A percentile compares a stretch with the other conserved stretches of the same genome.
Evolutionary conservation across 441 rosid species (phyloP).

Genomic region (Manihot esculenta): DNA sequence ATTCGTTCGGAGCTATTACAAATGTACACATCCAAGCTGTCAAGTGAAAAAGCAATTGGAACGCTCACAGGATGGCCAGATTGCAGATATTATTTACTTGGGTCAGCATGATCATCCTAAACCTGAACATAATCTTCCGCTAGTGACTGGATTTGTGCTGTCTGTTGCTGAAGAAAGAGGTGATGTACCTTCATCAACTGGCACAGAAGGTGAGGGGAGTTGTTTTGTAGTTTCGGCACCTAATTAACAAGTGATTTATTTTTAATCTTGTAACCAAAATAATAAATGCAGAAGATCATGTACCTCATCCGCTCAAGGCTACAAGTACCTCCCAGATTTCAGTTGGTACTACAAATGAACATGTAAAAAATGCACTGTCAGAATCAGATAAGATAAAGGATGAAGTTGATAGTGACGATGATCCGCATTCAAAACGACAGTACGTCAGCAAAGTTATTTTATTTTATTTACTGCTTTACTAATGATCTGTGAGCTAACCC

Average conservation of each 20-base stretch:
- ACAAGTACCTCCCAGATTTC: slow-evolving; percentile 37
- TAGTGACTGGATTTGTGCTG: slow-evolving; percentile 41
- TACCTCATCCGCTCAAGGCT: slow-evolving; percentile 34
- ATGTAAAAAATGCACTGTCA: slow-evolving; percentile 39
- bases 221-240: slow-evolving; percentile 3
- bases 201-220: slow-evolving; percentile 47
- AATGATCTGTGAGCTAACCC: slow-evolving; percentile 17
- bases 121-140: slow-evolving; percentile 43
- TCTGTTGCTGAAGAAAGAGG: slow-evolving; percentile 52
- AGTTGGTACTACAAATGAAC: slow-evolving; percentile 37
- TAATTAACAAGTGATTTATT: slow-evolving; percentile 17
- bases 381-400: slow-evolving; percentile 49
- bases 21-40: slow-evolving; percentile 76
- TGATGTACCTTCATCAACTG: slow-evolving; percentile 33
- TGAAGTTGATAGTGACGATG: slow-evolving; percentile 43
- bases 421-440: slow-evolving; percentile 64
- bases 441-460: slow-evolving; percentile 25
- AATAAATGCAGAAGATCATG: slow-evolving; percentile 42
- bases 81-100: slow-evolving; percentile 57
- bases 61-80: slow-evolving; percentile 59
- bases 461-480: background rate
- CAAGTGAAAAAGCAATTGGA: slow-evolving; percentile 86
- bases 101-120: slow-evolving; percentile 81
- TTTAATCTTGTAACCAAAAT: slow-evolving; percentile 36
- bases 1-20: slow-evolving; percentile 85